phyloP scores from a whole-genome alignment of 192 early-diverging fungal species.

The Pilobolus umbonatus region DNA sequence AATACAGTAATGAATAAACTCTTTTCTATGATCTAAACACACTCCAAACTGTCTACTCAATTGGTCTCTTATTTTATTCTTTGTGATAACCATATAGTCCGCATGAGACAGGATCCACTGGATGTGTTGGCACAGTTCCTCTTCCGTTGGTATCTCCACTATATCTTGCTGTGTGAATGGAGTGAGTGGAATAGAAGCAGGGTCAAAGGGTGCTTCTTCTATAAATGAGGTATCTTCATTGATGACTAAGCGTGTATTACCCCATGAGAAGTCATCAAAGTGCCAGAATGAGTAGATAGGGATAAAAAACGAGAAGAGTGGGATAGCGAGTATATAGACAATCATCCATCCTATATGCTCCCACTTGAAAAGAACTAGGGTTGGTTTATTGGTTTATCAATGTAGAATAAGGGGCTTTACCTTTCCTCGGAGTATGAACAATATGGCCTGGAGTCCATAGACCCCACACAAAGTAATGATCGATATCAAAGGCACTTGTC shows the following conservation, averaged over 20 bases:
- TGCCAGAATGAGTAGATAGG: conserved; percentile 96
- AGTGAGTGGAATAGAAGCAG: conserved; percentile 55
- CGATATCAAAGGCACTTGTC: conserved; percentile 73
- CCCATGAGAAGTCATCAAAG: conserved; percentile 99
- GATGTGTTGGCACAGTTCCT: conserved; percentile 58
- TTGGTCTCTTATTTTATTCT: conserved; percentile 81
- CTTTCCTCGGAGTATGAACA: conserved; percentile 77
- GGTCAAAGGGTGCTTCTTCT: conserved; percentile 70
- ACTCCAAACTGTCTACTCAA: conserved; percentile 56
- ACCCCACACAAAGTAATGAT: conserved; percentile 78
- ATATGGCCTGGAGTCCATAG: conserved; percentile 73
- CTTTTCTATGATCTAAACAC: conserved; percentile 55
- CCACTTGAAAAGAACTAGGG: conserved; percentile 44
- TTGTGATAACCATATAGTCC: conserved; percentile 93
- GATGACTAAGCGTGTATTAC: conserved; percentile 87
- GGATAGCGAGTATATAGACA: conserved; percentile 86
- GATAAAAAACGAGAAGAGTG: conserved; percentile 78
- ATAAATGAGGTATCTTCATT: conserved; percentile 69
- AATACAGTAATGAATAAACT: conserved; percentile 81
- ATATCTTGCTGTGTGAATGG: conserved; percentile 10
- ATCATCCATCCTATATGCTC: conserved; percentile 97
- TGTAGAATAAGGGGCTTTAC: conserved; percentile 8
- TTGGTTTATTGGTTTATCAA: background rate
- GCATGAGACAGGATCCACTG: conserved; percentile 75
- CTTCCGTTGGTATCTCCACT: conserved; percentile 46